Conservation (phyloP, 805 yeast species). For the Yamadazyma phyllophila region DNA sequence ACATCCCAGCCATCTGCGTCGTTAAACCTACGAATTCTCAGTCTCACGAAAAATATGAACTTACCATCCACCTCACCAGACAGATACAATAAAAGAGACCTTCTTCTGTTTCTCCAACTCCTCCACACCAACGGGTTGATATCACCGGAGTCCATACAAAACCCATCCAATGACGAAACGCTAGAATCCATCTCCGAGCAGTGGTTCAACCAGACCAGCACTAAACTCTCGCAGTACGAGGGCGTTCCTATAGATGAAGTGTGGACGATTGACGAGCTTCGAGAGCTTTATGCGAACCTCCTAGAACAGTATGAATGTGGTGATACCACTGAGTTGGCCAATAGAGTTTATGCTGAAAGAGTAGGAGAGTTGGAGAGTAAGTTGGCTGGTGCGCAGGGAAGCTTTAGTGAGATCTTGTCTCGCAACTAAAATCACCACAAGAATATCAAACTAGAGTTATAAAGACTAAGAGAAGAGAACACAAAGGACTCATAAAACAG, state of each 20-base stretch:
- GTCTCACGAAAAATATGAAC: background rate
- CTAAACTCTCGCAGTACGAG: conserved; percentile 21
- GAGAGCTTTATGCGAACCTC: conserved; percentile 25
- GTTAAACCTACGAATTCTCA: background rate
- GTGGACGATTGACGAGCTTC: conserved; percentile 20
- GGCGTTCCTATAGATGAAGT: conserved; percentile 16
- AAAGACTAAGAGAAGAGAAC: too few relatives aligned
- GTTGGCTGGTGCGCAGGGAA: conserved; percentile 22
- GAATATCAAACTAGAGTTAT: too few relatives aligned
- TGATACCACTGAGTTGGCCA: conserved; percentile 41
- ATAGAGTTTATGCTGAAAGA: conserved; percentile 29
- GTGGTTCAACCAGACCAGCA: conserved; percentile 32
- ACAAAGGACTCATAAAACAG: too few relatives aligned
- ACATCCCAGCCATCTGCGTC: background rate
- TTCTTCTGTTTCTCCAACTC: conserved; percentile 37
- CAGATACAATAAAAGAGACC: conserved; percentile 26
- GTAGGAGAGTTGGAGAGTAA: conserved; percentile 30
- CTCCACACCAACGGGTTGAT: conserved; percentile 33
- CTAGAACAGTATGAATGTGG: conserved; percentile 24
- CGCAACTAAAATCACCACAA: background rate
- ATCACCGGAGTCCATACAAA: conserved; percentile 19
- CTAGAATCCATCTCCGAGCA: conserved; percentile 23
- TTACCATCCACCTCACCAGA: conserved; percentile 1
- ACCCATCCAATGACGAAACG: conserved; percentile 1
- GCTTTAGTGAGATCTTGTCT: conserved; percentile 17